Evolutionary conservation across 2,329 filamentous ascomycete species (phyloP), one percentile per base, ranked within the genome.

Genomic region (Hawksworthiomyces lignivorus): DNA sequence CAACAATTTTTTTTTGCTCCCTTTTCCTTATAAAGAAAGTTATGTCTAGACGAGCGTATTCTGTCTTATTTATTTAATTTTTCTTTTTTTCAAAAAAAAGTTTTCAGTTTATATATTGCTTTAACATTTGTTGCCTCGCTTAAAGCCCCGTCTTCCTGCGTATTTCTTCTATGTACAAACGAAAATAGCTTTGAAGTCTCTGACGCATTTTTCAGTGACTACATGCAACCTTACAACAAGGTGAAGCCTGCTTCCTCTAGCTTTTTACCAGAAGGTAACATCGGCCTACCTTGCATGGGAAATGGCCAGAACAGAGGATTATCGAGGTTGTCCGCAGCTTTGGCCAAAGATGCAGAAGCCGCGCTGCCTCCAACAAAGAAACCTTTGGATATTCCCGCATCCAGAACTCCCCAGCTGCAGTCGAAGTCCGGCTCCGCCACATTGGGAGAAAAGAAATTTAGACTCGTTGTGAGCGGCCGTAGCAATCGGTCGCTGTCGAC

Each of bases 221-320:
- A n/a, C n/a, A n/a, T n/a, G n/a, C n/a, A n/a, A n/a, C 41, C 24
- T 19, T 20, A 67, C 4, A 70, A 26, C 18, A 66, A 45, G 19
- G 62, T 63, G 51, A 79, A 79, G 0, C 75, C 75, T 3, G 73
- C 71, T 22, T 71, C 64, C 49, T 68, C 61, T 39, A 79, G 51
- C 37, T 67, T 61, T 22, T 62, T 52, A 1, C 72, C 71, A 1
- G 56, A 61, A 0, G 71, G 67, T 21, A 78, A 48, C 44, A 77
- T 71, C 4, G 74, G 73, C 18, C 73, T 63, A 0, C 74, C 74
- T 49, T 77, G 74, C 70, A 77, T 71, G 0, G 75, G 74, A 46
- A 77, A 78, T 1, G 74, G 73, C 75, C 75, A 79, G 50, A 77
- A 77, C 2, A 77, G 57, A 15, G 73, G 73, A 41, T 76, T 76